Percentiles rank a stretch among this genome's conserved stretches.
Evolutionary conservation across 73 alveolate species (phyloP).

Genomic region (Effrenium voratum): DNA sequence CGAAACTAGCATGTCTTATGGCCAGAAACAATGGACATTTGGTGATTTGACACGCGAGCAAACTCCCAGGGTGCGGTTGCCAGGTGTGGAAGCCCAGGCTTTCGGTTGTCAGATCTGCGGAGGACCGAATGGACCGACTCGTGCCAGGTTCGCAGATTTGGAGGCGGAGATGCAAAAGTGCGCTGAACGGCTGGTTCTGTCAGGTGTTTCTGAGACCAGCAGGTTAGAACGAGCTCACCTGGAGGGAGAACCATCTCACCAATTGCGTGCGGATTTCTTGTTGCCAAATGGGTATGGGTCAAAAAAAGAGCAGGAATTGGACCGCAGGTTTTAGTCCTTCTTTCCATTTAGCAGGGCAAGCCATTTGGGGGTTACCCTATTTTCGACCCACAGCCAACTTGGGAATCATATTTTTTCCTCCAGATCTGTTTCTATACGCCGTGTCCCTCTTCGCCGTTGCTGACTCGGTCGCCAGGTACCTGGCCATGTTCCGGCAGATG

Average conservation of each 20-base stretch:
- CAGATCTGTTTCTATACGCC: background rate
- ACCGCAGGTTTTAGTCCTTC: background rate
- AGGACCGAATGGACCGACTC: background rate
- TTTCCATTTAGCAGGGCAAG: background rate
- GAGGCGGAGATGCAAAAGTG: conserved; percentile 35
- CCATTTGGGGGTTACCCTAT: background rate
- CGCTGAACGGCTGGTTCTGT: background rate
- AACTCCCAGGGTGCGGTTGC: background rate
- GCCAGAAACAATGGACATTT: background rate
- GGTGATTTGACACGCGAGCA: background rate
- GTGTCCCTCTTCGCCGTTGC: background rate
- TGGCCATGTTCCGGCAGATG: conserved; percentile 30
- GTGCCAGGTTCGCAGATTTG: background rate
- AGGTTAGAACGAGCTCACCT: background rate
- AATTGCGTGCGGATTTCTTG: background rate
- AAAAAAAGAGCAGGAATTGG: background rate
- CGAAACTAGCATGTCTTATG: background rate
- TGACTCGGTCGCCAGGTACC: background rate
- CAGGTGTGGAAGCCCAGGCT: background rate
- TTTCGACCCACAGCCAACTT: background rate
- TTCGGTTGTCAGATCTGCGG: background rate
- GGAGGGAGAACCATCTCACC: background rate
- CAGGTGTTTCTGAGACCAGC: background rate
- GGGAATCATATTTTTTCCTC: no score
- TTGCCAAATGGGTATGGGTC: background rate